A percentile compares a stretch with the other conserved stretches of the same genome.
Conservation (phyloP, 129 eudicot species). For the Lactuca saligna region DNA sequence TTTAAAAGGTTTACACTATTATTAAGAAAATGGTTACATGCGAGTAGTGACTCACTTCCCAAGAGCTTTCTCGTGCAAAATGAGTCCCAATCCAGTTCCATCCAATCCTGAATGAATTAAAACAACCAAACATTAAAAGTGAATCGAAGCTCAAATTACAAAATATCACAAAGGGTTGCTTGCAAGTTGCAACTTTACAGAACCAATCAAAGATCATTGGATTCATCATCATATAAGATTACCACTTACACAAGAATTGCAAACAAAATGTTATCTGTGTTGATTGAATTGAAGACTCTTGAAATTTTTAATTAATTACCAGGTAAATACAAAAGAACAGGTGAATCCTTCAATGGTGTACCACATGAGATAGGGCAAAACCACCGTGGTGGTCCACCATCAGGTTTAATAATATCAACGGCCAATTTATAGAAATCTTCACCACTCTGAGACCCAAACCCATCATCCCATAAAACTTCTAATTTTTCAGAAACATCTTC, state of each 20-base stretch:
- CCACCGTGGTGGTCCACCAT: conserved; percentile 92
- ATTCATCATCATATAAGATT: background rate
- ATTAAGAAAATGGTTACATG: background rate
- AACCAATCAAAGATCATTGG: background rate
- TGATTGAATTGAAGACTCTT: background rate
- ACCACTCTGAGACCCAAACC: conserved; percentile 58
- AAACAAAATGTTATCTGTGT: background rate
- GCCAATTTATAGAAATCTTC: conserved; percentile 61
- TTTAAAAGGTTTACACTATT: background rate
- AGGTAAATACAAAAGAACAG: conserved; percentile 77
- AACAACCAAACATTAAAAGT: background rate
- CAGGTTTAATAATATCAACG: conserved; percentile 51
- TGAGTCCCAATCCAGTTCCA: conserved; percentile 64
- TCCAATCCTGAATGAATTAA: conserved; percentile 50
- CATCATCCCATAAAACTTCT: conserved; percentile 82
- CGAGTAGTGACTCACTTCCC: conserved; percentile 44
- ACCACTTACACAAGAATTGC: background rate
- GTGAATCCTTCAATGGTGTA: conserved; percentile 60
- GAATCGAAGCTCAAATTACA: conserved; percentile 7
- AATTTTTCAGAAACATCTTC: conserved; percentile 31
- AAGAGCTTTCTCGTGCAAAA: conserved; percentile 57
- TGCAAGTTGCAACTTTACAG: background rate
- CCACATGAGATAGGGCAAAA: conserved; percentile 74
- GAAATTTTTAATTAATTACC: conserved; percentile 37
- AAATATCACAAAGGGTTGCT: background rate